phyloP scores from a whole-genome alignment of 2,329 filamentous ascomycete species.

The Penicillium psychrosexuale region DNA sequence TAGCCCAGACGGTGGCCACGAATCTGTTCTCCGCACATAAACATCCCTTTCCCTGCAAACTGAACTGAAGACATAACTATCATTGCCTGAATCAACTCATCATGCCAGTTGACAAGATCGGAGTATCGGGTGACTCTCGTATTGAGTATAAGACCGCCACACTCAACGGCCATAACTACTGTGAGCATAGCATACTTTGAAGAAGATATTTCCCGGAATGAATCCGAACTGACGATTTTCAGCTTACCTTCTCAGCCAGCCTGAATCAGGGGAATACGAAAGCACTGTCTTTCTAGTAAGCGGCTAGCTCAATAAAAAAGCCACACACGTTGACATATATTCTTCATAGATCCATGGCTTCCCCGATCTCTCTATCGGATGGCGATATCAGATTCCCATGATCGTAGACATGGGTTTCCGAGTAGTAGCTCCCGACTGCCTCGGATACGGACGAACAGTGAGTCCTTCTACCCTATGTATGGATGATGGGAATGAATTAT shows the following conservation, averaged over 20 bases:
- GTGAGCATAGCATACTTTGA: constrained; percentile 31
- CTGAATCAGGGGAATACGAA: constrained; percentile 42
- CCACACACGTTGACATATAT: not conserved
- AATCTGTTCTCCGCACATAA: not conserved
- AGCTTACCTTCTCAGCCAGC: constrained; percentile 55
- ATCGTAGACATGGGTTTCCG: constrained; percentile 69
- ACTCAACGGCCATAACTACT: constrained; percentile 69
- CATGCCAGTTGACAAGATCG: constrained; percentile 62
- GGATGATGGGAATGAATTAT: not conserved
- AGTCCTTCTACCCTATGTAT: constrained; percentile 5
- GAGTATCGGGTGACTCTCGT: constrained; percentile 61
- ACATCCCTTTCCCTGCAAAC: not conserved
- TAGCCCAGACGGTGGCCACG: no score
- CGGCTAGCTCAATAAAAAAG: not conserved
- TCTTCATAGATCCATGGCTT: constrained; percentile 66
- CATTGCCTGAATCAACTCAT: not conserved
- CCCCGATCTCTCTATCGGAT: constrained; percentile 78
- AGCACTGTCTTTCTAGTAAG: constrained; percentile 55
- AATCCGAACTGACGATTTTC: not conserved
- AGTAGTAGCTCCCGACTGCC: constrained; percentile 79
- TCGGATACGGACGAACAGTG: constrained; percentile 79
- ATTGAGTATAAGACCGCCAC: constrained; percentile 61
- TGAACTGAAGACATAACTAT: not conserved
- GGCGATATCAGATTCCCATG: constrained; percentile 83
- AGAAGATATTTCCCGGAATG: not conserved